phyloP scores from a whole-genome alignment of 768 basidiomycete genomes.

The Lactifluus subvellereus region DNA sequence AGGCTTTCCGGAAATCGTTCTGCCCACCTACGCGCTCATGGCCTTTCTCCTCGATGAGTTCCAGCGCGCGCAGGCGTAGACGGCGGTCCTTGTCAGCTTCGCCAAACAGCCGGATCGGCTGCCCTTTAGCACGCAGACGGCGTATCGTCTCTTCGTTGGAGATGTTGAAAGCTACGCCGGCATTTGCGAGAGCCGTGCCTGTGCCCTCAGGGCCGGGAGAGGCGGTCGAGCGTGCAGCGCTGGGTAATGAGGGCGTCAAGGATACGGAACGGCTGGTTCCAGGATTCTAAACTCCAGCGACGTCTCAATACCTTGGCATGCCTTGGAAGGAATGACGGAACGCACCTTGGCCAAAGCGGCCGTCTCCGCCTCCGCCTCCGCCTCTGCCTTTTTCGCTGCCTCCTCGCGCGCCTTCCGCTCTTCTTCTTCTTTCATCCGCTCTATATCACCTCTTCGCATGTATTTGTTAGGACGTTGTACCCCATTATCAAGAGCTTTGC shows the following conservation, averaged over 20 bases:
- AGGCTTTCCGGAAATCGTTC: constrained; percentile 89
- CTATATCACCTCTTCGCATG: constrained; percentile 86
- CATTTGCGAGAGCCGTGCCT: constrained; percentile 33
- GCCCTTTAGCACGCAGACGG: constrained; percentile 83
- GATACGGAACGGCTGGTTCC: constrained; percentile 15
- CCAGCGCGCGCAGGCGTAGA: constrained; percentile 83
- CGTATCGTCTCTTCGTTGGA: constrained; percentile 90
- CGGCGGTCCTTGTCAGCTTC: constrained; percentile 93
- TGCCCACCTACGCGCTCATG: constrained; percentile 76
- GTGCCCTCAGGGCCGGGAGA: constrained; percentile 39
- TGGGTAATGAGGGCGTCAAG: constrained; percentile 27
- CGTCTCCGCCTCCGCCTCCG: constrained; percentile 18
- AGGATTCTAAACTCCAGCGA: constrained; percentile 24
- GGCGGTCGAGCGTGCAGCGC: constrained; percentile 24
- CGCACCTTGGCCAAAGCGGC: constrained; percentile 29
- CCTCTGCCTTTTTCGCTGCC: constrained; percentile 15
- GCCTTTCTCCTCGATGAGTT: constrained; percentile 90
- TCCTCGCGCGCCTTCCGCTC: constrained; percentile 23
- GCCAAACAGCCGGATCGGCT: constrained; percentile 91
- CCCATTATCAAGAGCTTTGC: constrained; percentile 62
- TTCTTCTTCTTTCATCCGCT: constrained; percentile 23
- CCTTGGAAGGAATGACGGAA: constrained; percentile 22
- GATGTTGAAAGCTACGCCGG: constrained; percentile 61
- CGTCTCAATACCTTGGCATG: constrained; percentile 11
- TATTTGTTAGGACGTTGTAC: constrained; percentile 70